Base-by-base conservation (phyloP, 768 basidiomycete species). In the Trametes sanguinea region DNA sequence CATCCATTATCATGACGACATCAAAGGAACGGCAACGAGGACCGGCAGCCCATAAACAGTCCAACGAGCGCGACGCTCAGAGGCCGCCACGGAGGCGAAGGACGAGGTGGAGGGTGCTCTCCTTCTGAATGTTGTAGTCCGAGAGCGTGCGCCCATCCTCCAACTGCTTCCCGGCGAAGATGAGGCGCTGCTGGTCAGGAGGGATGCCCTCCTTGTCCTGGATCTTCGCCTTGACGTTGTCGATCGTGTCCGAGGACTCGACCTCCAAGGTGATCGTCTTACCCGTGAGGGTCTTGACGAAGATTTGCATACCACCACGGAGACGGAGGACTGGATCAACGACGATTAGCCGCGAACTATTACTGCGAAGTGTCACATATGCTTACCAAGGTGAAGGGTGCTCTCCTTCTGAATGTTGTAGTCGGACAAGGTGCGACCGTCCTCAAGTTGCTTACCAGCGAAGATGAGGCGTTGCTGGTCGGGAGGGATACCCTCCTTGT, bases 61-160 rank as follows among this genome's bases (percentile, higher is more conserved):
- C 22, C 22, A 37, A 37, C 6, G 6, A 37, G 35, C 35, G 35
- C 35, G 11, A 37, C 35, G 35, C 63, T 72, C 68, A 68, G 44
- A 67, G 55, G 71, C 82, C 82, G 67, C 82, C 83, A 69, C 82
- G 76, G 60, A 85, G 78, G 67, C 83, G 77, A 74, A 62, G 80
- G 77, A 74, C 82, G 46, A 73, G 70, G 42, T 72, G 69, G 10
- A 72, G 67, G 4, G 69, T 70, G 16, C 67, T 68, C 67, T 72
- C 71, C 61, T 73, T 73, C 67, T 71, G 72, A 35, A 22, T 22
- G 22, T 22, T 22, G 22, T 22, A 22, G 22, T 22, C 22, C 1
- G 22, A 22, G 1, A 22, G 22, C 1, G 22, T 22, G 1, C 22
- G 22, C 1, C 22, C 22, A 22, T 22, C 22, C 22, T 22, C 22